Evolutionary conservation across 1,139 yeast genomes (phyloP).

Genomic region (Suhomyces terraborum): DNA sequence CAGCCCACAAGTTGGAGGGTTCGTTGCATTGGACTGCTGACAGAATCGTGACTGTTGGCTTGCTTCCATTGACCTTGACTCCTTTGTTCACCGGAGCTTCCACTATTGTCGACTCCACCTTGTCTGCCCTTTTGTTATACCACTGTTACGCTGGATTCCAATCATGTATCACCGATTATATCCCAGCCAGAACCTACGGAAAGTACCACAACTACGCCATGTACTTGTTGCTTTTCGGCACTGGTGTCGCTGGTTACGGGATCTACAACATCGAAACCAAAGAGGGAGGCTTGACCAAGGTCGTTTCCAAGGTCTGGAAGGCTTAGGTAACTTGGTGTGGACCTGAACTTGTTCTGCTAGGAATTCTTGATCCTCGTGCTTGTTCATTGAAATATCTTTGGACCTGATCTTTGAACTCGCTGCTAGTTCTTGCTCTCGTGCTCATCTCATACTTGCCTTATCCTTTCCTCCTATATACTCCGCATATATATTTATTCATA

Average conservation of each 20-base stretch:
- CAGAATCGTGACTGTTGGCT: constrained; percentile 55
- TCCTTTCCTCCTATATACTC: not conserved
- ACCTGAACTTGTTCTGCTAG: too few relatives aligned
- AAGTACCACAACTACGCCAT: constrained; percentile 62
- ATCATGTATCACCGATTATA: constrained; percentile 77
- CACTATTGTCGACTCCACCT: constrained; percentile 55
- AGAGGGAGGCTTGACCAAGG: constrained; percentile 42
- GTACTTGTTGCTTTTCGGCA: constrained; percentile 63
- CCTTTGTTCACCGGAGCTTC: constrained; percentile 64
- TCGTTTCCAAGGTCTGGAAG: constrained; percentile 42
- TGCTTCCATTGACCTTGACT: constrained; percentile 64
- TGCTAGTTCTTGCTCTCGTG: too few relatives aligned
- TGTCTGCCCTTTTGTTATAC: constrained; percentile 56
- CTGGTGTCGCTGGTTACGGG: constrained; percentile 65
- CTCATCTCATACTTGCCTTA: too few relatives aligned
- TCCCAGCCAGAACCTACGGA: constrained; percentile 74
- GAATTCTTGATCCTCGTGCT: too few relatives aligned
- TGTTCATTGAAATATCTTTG: too few relatives aligned
- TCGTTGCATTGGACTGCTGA: constrained; percentile 76
- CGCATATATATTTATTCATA: constrained; percentile 5
- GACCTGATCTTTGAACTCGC: too few relatives aligned
- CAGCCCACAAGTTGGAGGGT: constrained; percentile 57
- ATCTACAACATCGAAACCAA: constrained; percentile 69
- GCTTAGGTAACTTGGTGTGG: constrained; percentile 36
- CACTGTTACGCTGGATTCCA: constrained; percentile 75